Base-by-base conservation (phyloP, 805 yeast genomes). In the Kodamaea restingae region DNA sequence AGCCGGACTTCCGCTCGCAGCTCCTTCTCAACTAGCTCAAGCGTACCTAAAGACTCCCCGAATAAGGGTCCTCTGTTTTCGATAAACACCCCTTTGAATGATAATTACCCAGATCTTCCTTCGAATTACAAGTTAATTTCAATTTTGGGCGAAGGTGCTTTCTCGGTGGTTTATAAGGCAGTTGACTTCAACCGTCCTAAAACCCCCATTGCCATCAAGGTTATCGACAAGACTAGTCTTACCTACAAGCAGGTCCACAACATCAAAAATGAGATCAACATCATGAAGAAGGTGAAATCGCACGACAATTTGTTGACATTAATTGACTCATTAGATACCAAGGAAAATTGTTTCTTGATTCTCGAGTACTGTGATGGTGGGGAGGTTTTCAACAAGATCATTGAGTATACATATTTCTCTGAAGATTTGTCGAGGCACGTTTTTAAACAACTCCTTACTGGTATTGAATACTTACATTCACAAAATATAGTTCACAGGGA, bases 151-250 rank as follows among this genome's bases (percentile, higher is more conserved):
- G 90, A 84, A 54, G 98, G 98, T 7, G 97, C 97, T 0, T 90
- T 91, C 56, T 86, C 95, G 2, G 73, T 76, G 9, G 98, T 91
- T 4, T 86, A 80, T 65, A 80, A 75, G 54, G 95, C 95, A 0
- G 55, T 66, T 11, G 81, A 81, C 49, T 47, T 61, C 3, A 48
- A 48, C 8, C 55, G 68, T 4, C 58, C 63, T 22, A 58, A 72
- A 35, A 60, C 63, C 26, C 42, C 50, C 6, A 81, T 86, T 11
- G 96, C 96, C 9, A 76, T 87, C 51, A 87, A 87, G 53, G 75
- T 85, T 42, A 84, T 88, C 32, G 72, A 76, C 49, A 87, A 87
- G 55, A 60, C 62, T 32, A 70, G 72, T 38, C 65, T 82, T 70
- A 65, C 70, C 37, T 42, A 54, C 17, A 73, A 73, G 34, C 82